phyloP scores from a whole-genome alignment of 163 green algal genomes.

The Scenedesmus sp. region DNA sequence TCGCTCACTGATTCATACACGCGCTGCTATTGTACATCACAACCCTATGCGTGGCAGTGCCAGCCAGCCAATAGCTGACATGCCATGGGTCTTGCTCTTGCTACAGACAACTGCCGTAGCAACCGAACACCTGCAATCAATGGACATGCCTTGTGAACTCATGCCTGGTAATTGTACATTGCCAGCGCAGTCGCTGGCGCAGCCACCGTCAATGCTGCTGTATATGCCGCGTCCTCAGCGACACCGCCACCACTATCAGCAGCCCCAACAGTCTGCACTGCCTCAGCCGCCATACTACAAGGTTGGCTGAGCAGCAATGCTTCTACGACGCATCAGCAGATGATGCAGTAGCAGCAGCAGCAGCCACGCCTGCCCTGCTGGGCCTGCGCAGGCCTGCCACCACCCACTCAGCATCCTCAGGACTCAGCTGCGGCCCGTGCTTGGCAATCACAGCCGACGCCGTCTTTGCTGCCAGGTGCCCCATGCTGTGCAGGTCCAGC shows the following conservation, averaged over 20 bases:
- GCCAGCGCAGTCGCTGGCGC: neutral
- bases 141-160: neutral
- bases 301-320: neutral
- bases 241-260: neutral
- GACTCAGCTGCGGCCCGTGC: constrained; percentile 42
- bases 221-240: neutral
- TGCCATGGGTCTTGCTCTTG: too few relatives aligned
- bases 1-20: neutral
- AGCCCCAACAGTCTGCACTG: neutral
- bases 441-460: constrained; percentile 44
- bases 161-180: neutral
- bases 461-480: constrained; percentile 32
- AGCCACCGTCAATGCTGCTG: neutral
- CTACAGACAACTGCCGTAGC: neutral
- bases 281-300: neutral
- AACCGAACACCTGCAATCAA: neutral
- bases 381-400: neutral
- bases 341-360: neutral
- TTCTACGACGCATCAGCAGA: too few relatives aligned
- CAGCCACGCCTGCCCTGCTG: neutral
- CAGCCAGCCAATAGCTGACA: neutral
- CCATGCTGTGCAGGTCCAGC: constrained; percentile 28
- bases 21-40: neutral
- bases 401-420: constrained; percentile 38
- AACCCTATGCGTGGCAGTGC: neutral